Evolutionary conservation across 2,329 filamentous ascomycete species (phyloP), one percentile per base, ranked within the genome.

Genomic region (Sporothrix mexicana): DNA sequence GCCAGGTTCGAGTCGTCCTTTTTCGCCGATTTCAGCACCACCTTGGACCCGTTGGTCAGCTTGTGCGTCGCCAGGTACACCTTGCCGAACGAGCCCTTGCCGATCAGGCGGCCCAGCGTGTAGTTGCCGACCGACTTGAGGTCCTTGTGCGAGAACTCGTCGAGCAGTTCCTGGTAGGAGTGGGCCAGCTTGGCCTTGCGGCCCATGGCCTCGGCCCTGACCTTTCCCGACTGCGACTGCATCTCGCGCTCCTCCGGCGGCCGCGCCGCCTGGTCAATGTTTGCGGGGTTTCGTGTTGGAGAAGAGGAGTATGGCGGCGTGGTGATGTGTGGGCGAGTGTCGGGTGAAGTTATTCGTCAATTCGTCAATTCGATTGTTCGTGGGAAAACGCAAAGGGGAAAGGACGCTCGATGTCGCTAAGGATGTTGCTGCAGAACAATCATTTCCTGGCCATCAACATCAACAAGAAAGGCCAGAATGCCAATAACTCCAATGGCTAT

Each of bases 1-100:
- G 95, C 95, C 67, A 99, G 91, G 80, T 99, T 99, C 71, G 93
- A 90, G 82, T 99, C 96, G 80, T 95, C 92, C 82, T 97, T 98
- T 80, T 96, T 95, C 75, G 96, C 96, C 74, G 95, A 98, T 84
- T 99, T 99, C 83, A 99, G 93, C 49, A 99, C 96, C 78, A 99
- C 96, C 93, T 98, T 98, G 80, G 95, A 97, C 79, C 95, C 95
- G 90, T 98, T 98, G 79, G 94, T 98, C 82, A 99, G 93, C 82
- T 98, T 98, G 83, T 99, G 96, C 62, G 91, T 90, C 73, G 95
- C 96, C 73, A 99, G 87, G 82, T 99, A 99, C 79, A 99, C 96
- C 84, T 98, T 98, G 78, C 96, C 96, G 83, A 99, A 99, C 76
- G 95, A 98, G 73, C 96, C 96, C 81, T 98, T 99, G 77, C 96